Percentiles rank a stretch among this genome's conserved stretches.
phyloP scores from a whole-genome alignment of 2,329 filamentous ascomycete genomes.

The Stemphylium vesicarium region DNA sequence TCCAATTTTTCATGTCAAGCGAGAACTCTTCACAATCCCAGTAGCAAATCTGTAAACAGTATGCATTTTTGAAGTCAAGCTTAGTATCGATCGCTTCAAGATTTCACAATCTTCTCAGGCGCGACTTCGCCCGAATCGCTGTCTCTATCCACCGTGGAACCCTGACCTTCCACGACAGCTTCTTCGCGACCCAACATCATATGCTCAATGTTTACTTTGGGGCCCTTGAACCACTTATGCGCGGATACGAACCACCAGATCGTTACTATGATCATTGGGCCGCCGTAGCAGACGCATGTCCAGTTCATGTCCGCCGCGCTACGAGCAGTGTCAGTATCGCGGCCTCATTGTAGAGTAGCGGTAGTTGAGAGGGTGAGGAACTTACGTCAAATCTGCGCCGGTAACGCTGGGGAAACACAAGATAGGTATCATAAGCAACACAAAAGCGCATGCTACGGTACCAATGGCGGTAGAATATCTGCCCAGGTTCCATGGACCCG shows the following conservation, averaged over 20 bases:
- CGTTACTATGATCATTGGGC: slow-evolving; percentile 63
- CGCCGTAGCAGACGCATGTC: slow-evolving; percentile 71
- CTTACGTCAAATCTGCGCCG: slow-evolving; percentile 61
- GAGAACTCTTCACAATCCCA: too few relatives aligned
- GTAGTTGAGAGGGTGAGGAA: slow-evolving; percentile 2
- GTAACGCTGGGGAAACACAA: slow-evolving; percentile 68
- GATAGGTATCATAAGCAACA: slow-evolving; percentile 71
- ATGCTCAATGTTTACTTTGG: slow-evolving; percentile 71
- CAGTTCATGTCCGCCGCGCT: slow-evolving; percentile 67
- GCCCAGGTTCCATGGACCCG: slow-evolving; percentile 73
- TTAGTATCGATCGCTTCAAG: background rate
- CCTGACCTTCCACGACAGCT: slow-evolving; percentile 47
- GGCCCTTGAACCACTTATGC: slow-evolving; percentile 72
- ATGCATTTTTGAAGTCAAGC: too few relatives aligned
- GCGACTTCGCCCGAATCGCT: slow-evolving; percentile 8
- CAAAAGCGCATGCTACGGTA: slow-evolving; percentile 63
- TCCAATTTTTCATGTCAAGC: too few relatives aligned
- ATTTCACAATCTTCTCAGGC: slow-evolving; percentile 6
- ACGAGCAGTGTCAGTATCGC: slow-evolving; percentile 20
- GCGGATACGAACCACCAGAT: slow-evolving; percentile 70
- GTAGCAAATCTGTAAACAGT: too few relatives aligned
- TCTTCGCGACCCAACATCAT: slow-evolving; percentile 53
- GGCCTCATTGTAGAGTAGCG: background rate
- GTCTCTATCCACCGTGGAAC: slow-evolving; percentile 5
- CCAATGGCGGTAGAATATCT: slow-evolving; percentile 65